These are phyloP conservation scores for Rutidosis leptorrhynchoides DNA, from an alignment of 129 eudicot genomes.

Conservation along the genomic window DNA sequence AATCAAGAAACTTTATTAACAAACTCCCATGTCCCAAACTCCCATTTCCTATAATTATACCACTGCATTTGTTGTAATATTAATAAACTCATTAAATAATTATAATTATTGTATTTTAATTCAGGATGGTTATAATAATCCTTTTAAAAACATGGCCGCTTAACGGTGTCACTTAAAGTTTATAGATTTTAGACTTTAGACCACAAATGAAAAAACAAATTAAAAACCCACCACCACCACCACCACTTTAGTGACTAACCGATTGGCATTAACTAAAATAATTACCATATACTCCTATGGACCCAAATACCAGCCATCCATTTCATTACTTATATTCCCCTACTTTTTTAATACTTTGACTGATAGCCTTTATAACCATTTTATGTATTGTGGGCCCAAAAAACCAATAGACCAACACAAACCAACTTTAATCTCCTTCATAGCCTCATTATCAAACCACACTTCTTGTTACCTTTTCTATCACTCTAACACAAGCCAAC, in stretches of 20 bases:
- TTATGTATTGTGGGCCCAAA: constrained; percentile 19
- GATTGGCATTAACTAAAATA: not conserved
- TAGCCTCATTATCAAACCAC: not conserved
- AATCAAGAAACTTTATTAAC: not conserved
- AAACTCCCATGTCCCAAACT: not conserved
- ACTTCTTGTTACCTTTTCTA: not conserved
- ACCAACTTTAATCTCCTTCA: not conserved
- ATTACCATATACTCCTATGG: not conserved
- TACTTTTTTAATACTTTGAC: constrained; percentile 11
- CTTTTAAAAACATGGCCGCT: too few species aligned
- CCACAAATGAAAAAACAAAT: too few species aligned
- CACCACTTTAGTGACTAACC: too few species aligned
- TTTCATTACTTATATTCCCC: not conserved
- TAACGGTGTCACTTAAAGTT: too few species aligned
- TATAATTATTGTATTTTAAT: too few species aligned
- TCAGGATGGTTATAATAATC: too few species aligned
- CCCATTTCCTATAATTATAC: not conserved
- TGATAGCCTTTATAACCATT: constrained; percentile 13
- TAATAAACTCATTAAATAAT: too few species aligned
- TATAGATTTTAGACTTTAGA: too few species aligned
- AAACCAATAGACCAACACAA: constrained; percentile 18
- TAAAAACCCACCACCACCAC: too few species aligned
- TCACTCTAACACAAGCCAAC: not conserved
- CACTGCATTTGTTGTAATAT: not conserved
- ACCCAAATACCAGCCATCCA: not conserved